Percentiles rank a stretch among this genome's conserved stretches.
These are phyloP conservation scores for Cardamine occulta DNA, from an alignment of 345 rosid species.

Conservation along the genomic window DNA sequence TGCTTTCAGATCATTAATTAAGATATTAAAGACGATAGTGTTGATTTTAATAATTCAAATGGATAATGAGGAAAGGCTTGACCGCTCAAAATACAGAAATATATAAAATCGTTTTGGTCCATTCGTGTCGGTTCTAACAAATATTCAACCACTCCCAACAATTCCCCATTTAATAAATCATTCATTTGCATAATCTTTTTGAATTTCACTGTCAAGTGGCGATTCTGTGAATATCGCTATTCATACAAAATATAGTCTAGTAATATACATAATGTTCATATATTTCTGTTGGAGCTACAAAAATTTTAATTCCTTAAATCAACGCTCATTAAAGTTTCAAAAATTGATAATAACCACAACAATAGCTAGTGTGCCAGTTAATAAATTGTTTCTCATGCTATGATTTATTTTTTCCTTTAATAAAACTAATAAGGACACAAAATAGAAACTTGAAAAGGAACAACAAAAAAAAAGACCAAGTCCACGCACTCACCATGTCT, in stretches of 20 bases:
- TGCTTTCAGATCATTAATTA: conserved; percentile 29
- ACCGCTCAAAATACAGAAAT: conserved; percentile 31
- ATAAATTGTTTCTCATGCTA: no score
- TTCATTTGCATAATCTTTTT: background rate
- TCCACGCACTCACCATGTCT: conserved; percentile 35
- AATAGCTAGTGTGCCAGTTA: no score
- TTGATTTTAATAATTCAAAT: conserved; percentile 23
- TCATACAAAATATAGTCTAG: no score
- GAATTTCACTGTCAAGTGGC: conserved; percentile 2
- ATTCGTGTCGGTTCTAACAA: conserved; percentile 41
- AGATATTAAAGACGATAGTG: background rate
- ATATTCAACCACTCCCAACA: conserved; percentile 49
- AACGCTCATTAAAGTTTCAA: no score
- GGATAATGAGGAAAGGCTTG: conserved; percentile 40
- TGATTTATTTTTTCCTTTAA: no score
- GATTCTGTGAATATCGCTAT: background rate
- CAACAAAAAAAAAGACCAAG: no score
- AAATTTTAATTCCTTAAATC: no score
- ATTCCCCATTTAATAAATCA: conserved; percentile 23
- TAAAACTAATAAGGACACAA: no score
- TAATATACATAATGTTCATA: no score
- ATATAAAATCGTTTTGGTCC: conserved; percentile 22
- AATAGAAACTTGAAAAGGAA: no score
- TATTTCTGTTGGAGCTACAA: no score
- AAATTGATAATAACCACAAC: no score